Evolutionary conservation across 345 rosid species (phyloP).

Genomic region (Pistacia vera): DNA sequence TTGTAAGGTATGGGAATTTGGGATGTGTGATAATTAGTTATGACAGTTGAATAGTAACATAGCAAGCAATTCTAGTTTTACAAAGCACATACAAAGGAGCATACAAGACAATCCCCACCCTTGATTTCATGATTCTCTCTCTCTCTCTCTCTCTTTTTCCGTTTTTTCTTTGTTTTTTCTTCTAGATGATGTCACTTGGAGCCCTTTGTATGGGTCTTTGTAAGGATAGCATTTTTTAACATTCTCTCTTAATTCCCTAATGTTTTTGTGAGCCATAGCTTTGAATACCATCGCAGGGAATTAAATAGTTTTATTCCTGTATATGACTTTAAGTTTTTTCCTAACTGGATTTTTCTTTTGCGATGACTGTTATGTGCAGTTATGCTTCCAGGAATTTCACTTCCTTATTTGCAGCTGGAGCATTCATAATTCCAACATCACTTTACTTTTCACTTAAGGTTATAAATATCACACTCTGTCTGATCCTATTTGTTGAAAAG

Average conservation of each 20-base stretch:
- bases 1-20: neutral
- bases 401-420: constrained; percentile 76
- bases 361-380: constrained; percentile 50
- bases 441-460: constrained; percentile 91
- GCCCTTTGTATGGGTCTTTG: too few species aligned
- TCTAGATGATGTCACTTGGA: too few species aligned
- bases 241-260: neutral
- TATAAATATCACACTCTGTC: constrained; percentile 14
- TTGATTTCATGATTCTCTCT: too few species aligned
- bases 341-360: constrained; percentile 19
- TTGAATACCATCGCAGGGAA: constrained; percentile 3
- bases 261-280: neutral
- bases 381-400: constrained; percentile 66
- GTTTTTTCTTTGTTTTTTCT: too few species aligned
- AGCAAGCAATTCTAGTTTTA: too few species aligned
- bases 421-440: constrained; percentile 81
- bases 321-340: neutral
- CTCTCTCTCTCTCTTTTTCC: too few species aligned
- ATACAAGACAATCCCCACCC: too few species aligned
- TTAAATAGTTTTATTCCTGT: neutral
- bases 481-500: constrained; percentile 4
- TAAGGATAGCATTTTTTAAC: neutral
- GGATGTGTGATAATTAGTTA: constrained; percentile 5
- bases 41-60: neutral
- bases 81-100: too few species aligned